Conservation (phyloP, 2,329 filamentous ascomycete species). For the Mollisia scopiformis region DNA sequence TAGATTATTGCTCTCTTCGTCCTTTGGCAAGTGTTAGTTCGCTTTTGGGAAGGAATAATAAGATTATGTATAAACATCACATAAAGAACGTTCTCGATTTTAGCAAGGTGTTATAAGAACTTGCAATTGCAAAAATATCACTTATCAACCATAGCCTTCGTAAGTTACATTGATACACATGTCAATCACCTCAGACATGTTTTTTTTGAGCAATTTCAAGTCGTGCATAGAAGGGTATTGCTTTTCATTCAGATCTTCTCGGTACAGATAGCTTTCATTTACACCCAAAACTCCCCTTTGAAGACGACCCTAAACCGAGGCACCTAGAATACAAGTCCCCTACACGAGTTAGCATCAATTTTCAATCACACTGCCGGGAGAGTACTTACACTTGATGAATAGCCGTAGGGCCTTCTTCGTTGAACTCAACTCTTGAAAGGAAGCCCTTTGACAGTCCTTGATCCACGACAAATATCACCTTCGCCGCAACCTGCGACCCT, state of each 20-base stretch:
- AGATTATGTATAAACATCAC: too few species aligned
- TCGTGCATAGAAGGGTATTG: slow-evolving; percentile 14
- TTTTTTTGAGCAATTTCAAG: not conserved
- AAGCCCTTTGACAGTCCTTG: slow-evolving; percentile 66
- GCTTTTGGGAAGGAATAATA: too few species aligned
- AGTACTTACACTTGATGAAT: slow-evolving; percentile 39
- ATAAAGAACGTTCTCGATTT: too few species aligned
- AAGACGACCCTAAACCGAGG: not conserved
- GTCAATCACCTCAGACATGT: too few species aligned
- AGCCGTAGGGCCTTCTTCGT: slow-evolving; percentile 38
- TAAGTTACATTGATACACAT: too few species aligned
- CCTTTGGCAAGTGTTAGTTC: too few species aligned
- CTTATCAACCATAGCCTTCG: too few species aligned
- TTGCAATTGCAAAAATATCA: too few species aligned
- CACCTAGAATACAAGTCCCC: slow-evolving; percentile 16
- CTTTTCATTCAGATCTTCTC: slow-evolving; percentile 8
- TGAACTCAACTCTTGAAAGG: slow-evolving; percentile 57
- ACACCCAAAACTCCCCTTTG: slow-evolving; percentile 10
- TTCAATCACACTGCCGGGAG: not conserved
- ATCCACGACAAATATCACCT: slow-evolving; percentile 71
- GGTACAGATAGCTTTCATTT: slow-evolving; percentile 8
- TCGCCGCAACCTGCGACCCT: slow-evolving; percentile 73
- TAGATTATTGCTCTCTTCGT: too few species aligned
- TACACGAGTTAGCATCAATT: not conserved
- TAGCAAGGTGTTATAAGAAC: too few species aligned